Base-by-base conservation (phyloP, 441 rosid species). In the Pelargonium cotyledonis region DNA sequence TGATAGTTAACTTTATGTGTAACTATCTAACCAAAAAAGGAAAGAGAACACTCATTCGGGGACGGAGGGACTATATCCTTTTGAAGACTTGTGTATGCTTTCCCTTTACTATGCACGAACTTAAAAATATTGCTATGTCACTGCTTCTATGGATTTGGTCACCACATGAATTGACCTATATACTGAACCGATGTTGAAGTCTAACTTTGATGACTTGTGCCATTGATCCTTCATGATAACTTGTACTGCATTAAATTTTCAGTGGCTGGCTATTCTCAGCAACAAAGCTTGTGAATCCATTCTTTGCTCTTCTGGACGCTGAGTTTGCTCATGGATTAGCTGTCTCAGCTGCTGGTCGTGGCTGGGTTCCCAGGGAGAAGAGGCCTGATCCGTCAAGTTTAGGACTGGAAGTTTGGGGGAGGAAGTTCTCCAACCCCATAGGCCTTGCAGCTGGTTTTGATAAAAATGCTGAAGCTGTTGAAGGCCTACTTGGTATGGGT, bases 391-490 rank as follows among this genome's bases (percentile, higher is more conserved):
- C 86, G 21, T 46, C 84, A 23, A 81, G 86, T 78, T 81, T 94
- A 77, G 97, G 86, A 43, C 86, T 94, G 73, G 85, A 94, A 71
- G 97, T 94, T 70, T 94, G 96, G 97, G 96, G 98, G 77, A 87
- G 97, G 76, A 87, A 86, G 83, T 94, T 94, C 77, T 91, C 97
- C 15, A 94, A 94, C 70, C 98, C 98, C 16, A 62, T 94, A 65
- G 99, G 99, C 16, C 96, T 91, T 71, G 90, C 99, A 80, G 99
- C 97, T 78, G 99, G 99, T 11, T 94, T 94, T 62, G 99, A 94
- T 78, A 94, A 94, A 88, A 94, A 91, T 82, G 97, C 99, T 74
- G 96, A 88, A 75, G 97, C 99, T 71, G 84, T 93, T 35, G 99
- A 94, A 16, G 97, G 99, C 29, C 79, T 91, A 53, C 88, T 95